Evolutionary conservation across 2,329 filamentous ascomycete species (phyloP).

Genomic region (Claviceps digitariae): DNA sequence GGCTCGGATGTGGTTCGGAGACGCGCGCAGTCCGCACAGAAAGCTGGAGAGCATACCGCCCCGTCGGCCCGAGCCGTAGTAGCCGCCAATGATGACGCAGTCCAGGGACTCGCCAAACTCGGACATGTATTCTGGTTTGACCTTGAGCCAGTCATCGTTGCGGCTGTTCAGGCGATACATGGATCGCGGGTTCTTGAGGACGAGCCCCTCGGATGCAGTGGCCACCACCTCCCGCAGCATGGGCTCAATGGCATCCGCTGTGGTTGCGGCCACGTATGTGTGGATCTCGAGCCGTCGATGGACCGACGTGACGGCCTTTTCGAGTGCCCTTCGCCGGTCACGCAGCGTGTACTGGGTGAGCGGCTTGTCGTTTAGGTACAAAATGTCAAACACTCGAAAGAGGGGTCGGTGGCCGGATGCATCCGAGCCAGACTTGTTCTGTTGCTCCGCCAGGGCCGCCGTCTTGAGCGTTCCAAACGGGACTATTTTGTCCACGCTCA

Average conservation of each 20-base stretch:
- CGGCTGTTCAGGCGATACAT: constrained; percentile 77
- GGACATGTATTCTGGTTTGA: constrained; percentile 97
- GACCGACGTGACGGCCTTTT: constrained; percentile 54
- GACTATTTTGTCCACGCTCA: constrained; percentile 68
- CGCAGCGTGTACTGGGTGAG: constrained; percentile 72
- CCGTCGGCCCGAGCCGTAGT: constrained; percentile 76
- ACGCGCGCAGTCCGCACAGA: constrained; percentile 72
- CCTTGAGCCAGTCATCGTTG: constrained; percentile 95
- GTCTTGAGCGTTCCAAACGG: constrained; percentile 90
- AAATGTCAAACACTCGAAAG: constrained; percentile 79
- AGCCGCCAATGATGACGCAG: constrained; percentile 78
- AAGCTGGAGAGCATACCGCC: constrained; percentile 78
- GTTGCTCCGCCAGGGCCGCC: constrained; percentile 67
- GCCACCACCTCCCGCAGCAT: constrained; percentile 71
- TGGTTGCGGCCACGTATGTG: constrained; percentile 50
- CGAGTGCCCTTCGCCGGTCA: constrained; percentile 65
- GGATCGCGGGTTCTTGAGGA: constrained; percentile 85
- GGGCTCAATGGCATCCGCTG: constrained; percentile 61
- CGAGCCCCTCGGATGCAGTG: constrained; percentile 76
- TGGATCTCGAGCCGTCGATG: constrained; percentile 76
- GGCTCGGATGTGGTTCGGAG: constrained; percentile 49
- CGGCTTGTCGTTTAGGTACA: constrained; percentile 71
- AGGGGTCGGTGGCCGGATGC: constrained; percentile 46
- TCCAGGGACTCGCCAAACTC: constrained; percentile 92
- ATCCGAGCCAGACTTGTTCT: constrained; percentile 43